Base-by-base conservation (phyloP, 495 filamentous ascomycete species). In the Chlorociboria aeruginascens region DNA sequence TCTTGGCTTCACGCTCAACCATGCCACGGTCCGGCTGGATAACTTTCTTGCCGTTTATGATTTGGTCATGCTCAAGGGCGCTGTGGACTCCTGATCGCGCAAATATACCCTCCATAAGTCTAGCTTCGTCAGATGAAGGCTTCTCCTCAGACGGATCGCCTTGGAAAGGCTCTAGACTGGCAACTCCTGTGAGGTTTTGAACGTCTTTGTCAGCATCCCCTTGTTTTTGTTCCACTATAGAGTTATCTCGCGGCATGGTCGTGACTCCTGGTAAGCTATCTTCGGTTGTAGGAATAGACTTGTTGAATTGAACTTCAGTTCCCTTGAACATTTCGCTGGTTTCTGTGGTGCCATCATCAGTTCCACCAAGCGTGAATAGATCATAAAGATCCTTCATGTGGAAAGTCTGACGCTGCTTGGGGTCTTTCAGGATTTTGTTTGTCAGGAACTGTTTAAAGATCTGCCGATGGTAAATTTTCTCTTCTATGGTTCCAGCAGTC, bases 401-500 rank as follows among this genome's bases (percentile, higher is more conserved):
- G 61, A 97, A 95, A 0, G 79, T 83, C 45, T 88, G 82, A 12
- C 81, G 79, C 58, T 95, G 86, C 54, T 89, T 95, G 0, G 92
- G 88, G 52, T 97, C 89, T 60, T 80, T 85, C 47, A 96, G 62
- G 9, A 98, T 89, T 61, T 98, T 98, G 66, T 95, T 90, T 7
- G 85, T 85, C 30, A 98, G 68, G 57, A 95, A 94, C 54, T 95
- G 89, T 63, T 98, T 98, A 68, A 89, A 97, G 42, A 98, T 86
- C 63, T 98, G 92, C 6, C 92, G 83, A 61, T 97, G 92, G 49
- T 96, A 97, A 35, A 98, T 96, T 71, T 97, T 97, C 65, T 98
- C 92, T 58, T 98, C 92, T 31, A 98, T 97, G 0, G 92, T 96
- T 12, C 90, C 89, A 2, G 87, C 86, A n/a, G 86, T 92, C 84